Evolutionary conservation across 176 grass and related monocot species (phyloP), one percentile per base, ranked within the genome.

Genomic region (Ampelocalamus luodianensis): DNA sequence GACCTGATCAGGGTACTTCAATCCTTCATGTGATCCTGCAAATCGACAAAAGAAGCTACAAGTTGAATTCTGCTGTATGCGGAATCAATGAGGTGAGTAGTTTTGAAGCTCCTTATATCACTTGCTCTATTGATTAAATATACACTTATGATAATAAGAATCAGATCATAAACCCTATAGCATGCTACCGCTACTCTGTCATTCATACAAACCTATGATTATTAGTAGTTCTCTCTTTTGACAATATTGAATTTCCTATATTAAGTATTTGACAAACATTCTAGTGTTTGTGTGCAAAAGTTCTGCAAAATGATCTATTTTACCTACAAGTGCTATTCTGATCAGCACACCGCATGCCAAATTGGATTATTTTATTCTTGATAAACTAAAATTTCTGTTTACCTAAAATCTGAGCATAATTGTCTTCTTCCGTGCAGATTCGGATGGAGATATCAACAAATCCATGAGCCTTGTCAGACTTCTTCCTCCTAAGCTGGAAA

Each of bases 401-500:
- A 90, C 89, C 90, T 91, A 88, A 74, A 58, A 74, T 45, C 26
- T 37, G 76, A 44, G 38, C 40, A 58, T 68, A 51, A 37, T 46
- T 23, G 16, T 84, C 71, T 82, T 74, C 87, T 82, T 92, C 77
- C 39, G 89, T 88, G 54, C 49, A 89, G 82, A 98, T 92, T 34
- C 59, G 79, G 54, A 98, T 68, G 20, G 93, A 93, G 56, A 98
- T 34, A 85, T 98, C 93, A 7, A 93, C 86, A 75, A 98, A 89
- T 50, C 96, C 96, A 71, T 81, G 80, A 56, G 93, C 46, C 77
- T 94, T 95, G 10, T 82, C 91, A 3, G 93, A 93, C 39, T 87
- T 95, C 79, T 67, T 88, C 83, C 91, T 93, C 81, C 96, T 90
- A 29, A 94, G 76, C 42, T 95, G 96, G 68, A 98, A 94, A 65